Conservation (phyloP, 2,329 filamentous ascomycete species). For the Aphanocladium album region DNA sequence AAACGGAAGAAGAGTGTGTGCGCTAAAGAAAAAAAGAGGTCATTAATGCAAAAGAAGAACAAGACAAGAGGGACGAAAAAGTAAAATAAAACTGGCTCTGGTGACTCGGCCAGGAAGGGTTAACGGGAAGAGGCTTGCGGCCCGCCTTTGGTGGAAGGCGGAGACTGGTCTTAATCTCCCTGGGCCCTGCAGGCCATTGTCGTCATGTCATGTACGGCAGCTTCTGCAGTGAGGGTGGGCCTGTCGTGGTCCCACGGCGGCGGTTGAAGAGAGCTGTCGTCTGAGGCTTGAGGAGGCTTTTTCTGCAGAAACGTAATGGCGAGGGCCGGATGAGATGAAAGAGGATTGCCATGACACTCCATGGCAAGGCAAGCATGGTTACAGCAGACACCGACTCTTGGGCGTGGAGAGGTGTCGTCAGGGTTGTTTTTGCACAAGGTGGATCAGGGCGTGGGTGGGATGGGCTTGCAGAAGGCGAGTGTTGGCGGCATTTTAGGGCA, state of each 20-base stretch:
- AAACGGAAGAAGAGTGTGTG: background rate
- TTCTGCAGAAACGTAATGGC: too few species aligned
- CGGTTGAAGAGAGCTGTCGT: background rate
- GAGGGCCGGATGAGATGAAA: too few species aligned
- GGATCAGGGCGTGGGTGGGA: too few species aligned
- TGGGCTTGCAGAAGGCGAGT: too few species aligned
- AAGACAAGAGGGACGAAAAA: background rate
- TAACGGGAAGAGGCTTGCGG: background rate
- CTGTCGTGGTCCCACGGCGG: background rate
- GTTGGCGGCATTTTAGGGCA: too few species aligned
- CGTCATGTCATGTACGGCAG: slow-evolving; percentile 1
- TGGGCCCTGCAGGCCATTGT: background rate
- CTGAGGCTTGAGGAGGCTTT: too few species aligned
- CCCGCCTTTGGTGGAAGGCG: slow-evolving; percentile 7
- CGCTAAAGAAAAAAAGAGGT: background rate
- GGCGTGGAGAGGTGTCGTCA: too few species aligned
- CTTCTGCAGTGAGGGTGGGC: background rate
- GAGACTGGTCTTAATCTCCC: slow-evolving; percentile 6
- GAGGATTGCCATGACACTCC: too few species aligned
- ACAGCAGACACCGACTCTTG: too few species aligned
- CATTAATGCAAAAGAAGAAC: background rate
- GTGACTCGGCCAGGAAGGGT: background rate
- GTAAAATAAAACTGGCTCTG: background rate
- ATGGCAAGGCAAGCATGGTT: too few species aligned
- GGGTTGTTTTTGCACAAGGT: too few species aligned